Percentiles rank a stretch among this genome's conserved stretches.
Conservation (phyloP, 176 grass and related monocot genomes). For the Oryza meridionalis region DNA sequence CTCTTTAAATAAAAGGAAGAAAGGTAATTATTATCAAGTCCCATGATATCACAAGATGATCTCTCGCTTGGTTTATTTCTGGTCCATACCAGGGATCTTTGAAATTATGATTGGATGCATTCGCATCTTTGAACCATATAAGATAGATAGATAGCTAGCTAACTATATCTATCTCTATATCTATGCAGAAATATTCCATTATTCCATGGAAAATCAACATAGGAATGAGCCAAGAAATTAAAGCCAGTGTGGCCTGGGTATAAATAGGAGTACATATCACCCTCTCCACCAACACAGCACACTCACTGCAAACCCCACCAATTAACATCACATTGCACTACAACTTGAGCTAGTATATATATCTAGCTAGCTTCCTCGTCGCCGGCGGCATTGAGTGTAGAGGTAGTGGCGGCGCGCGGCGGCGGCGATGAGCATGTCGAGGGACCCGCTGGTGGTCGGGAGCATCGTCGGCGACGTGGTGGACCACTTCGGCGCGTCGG, state of each 20-base stretch:
- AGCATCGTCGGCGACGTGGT: conserved; percentile 69
- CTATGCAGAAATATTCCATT: not conserved
- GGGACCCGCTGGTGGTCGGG: conserved; percentile 77
- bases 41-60: not conserved
- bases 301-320: not conserved
- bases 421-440: conserved; percentile 47
- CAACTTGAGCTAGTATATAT: not conserved
- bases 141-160: not conserved
- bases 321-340: not conserved
- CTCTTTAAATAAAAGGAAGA: not conserved
- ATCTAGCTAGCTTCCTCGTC: not conserved
- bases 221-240: not conserved
- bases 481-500: conserved; percentile 56
- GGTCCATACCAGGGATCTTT: not conserved
- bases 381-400: not conserved
- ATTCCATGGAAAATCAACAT: not conserved
- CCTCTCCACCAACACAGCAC: not conserved
- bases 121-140: not conserved
- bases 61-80: not conserved
- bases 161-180: not conserved
- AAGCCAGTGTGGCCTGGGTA: conserved; percentile 12
- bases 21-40: not conserved
- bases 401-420: too few species aligned
- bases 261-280: conserved; percentile 36
- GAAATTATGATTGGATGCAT: not conserved